Percentiles rank a stretch among this genome's conserved stretches.
Conservation (phyloP, 1,284 basidiomycete genomes). For the Kalmanozyma brasiliensis region DNA sequence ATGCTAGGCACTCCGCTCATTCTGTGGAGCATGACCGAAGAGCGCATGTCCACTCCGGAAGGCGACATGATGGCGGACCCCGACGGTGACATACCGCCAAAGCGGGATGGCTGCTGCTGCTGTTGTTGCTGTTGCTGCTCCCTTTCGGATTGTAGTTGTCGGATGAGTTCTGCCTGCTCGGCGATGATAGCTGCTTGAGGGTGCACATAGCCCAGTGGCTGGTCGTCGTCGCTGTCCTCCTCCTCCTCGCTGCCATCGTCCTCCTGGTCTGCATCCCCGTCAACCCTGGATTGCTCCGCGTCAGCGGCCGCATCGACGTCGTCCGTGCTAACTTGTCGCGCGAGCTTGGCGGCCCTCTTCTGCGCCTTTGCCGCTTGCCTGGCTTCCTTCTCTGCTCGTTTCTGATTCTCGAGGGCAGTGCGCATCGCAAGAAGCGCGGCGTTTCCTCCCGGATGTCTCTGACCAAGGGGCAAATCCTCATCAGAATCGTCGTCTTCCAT, state of each 20-base stretch:
- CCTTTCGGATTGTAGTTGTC: constrained; percentile 57
- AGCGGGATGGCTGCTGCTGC: constrained; percentile 9
- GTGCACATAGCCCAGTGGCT: constrained; percentile 57
- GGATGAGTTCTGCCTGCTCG: constrained; percentile 62
- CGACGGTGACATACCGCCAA: constrained; percentile 9
- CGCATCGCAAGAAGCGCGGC: constrained; percentile 31
- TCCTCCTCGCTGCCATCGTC: constrained; percentile 15
- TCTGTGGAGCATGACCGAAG: constrained; percentile 26
- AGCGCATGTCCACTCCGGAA: constrained; percentile 20
- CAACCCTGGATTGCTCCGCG: neutral
- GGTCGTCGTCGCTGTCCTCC: constrained; percentile 56
- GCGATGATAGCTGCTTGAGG: constrained; percentile 66
- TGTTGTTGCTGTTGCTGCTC: constrained; percentile 42
- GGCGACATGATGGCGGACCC: constrained; percentile 25
- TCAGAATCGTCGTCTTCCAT: constrained; percentile 48
- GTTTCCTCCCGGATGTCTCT: constrained; percentile 43
- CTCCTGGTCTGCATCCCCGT: constrained; percentile 22
- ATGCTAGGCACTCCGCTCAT: constrained; percentile 35
- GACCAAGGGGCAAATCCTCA: constrained; percentile 57
- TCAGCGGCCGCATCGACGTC: constrained; percentile 9
- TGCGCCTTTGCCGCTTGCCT: constrained; percentile 25
- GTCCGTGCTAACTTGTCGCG: constrained; percentile 15
- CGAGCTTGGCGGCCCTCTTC: constrained; percentile 25
- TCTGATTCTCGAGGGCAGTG: constrained; percentile 30
- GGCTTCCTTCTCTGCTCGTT: constrained; percentile 32